phyloP scores from a whole-genome alignment of 139 green algal genomes.

The Chlamydomonas asymmetrica region DNA sequence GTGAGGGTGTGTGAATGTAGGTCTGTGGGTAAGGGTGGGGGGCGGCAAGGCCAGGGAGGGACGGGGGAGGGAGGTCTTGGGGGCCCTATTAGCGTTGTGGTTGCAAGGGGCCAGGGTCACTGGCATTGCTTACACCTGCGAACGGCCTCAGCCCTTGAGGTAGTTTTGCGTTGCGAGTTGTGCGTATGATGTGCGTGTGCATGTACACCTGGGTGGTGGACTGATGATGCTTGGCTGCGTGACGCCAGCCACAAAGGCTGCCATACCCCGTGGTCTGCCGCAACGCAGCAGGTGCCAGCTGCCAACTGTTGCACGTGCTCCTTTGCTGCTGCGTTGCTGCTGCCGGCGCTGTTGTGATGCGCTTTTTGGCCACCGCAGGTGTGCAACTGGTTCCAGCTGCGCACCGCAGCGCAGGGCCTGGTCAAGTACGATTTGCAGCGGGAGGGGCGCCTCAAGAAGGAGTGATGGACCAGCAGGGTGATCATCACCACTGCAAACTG shows the following conservation, averaged over 20 bases:
- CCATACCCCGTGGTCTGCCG: not conserved
- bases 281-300: not conserved
- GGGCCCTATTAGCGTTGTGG: no score
- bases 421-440: slow-evolving; percentile 62
- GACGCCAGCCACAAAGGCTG: not conserved
- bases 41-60: no score
- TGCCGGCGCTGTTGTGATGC: not conserved
- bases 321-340: not conserved
- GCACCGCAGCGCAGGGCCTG: slow-evolving; percentile 45
- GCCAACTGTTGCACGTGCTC: not conserved
- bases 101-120: no score
- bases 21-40: no score
- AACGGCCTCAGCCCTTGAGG: no score
- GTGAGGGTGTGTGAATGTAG: not conserved
- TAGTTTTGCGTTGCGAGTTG: no score
- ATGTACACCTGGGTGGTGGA: not conserved
- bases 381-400: slow-evolving; percentile 79
- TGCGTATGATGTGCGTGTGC: not conserved
- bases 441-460: no score
- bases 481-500: no score
- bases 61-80: no score
- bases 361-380: slow-evolving; percentile 65
- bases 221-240: not conserved
- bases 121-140: no score
- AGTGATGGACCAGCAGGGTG: no score